Percentiles rank a stretch among this genome's conserved stretches.
These are phyloP conservation scores for Gorgonomyces haynaldii DNA, from an alignment of 192 early-diverging fungal species.

Conservation along the genomic window DNA sequence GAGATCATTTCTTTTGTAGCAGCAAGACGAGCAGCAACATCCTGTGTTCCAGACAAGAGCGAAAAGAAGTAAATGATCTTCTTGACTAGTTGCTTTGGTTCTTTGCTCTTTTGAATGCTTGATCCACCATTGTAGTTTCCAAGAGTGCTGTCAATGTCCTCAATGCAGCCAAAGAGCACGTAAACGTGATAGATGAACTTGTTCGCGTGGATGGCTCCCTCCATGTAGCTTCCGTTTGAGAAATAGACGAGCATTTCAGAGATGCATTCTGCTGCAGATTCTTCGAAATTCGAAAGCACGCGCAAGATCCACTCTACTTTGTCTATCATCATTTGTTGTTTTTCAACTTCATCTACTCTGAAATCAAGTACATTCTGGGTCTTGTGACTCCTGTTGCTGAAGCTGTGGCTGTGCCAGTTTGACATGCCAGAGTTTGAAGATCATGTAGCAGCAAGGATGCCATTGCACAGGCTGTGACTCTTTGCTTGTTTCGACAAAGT, in stretches of 20 bases:
- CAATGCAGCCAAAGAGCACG: slow-evolving; percentile 79
- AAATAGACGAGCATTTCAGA: slow-evolving; percentile 89
- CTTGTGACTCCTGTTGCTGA: slow-evolving; percentile 11
- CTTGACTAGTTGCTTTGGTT: slow-evolving; percentile 93
- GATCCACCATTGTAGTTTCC: slow-evolving; percentile 51
- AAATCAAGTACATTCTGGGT: slow-evolving; percentile 10
- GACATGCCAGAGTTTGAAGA: slow-evolving; percentile 66
- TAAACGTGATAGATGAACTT: slow-evolving; percentile 87
- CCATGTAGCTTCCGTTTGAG: slow-evolving; percentile 68
- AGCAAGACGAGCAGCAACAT: slow-evolving; percentile 29
- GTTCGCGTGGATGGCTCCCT: slow-evolving; percentile 71
- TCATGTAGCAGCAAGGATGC: slow-evolving; percentile 99
- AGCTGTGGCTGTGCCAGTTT: slow-evolving; percentile 15
- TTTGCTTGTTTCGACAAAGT: slow-evolving; percentile 87
- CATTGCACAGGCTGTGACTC: slow-evolving; percentile 69
- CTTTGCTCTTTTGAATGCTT: slow-evolving; percentile 42
- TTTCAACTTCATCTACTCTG: slow-evolving; percentile 27
- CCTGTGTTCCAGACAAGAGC: slow-evolving; percentile 60
- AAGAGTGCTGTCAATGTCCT: slow-evolving; percentile 69
- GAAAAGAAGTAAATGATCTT: slow-evolving; percentile 93
- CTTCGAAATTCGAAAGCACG: slow-evolving; percentile 90
- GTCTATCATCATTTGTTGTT: slow-evolving; percentile 68
- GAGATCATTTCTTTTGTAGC: slow-evolving; percentile 77
- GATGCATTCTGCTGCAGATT: slow-evolving; percentile 89
- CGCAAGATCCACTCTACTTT: slow-evolving; percentile 82